Evolutionary conservation across 768 basidiomycete genomes (phyloP).

Genomic region (Mycena filopes): DNA sequence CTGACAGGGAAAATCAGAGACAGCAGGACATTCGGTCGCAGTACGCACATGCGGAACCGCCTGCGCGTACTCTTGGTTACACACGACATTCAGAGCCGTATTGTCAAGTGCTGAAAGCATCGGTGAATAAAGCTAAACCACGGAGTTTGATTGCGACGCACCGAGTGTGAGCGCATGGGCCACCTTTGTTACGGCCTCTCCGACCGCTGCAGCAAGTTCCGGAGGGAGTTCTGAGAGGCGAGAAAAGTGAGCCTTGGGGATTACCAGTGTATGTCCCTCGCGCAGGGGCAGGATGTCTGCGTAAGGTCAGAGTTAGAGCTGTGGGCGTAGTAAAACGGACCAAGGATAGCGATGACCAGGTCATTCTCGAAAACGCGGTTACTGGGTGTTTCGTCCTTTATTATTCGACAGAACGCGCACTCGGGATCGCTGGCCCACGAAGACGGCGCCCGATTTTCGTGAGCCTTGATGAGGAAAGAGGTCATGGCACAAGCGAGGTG

Average conservation of each 20-base stretch:
- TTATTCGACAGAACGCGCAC: slow-evolving; percentile 76
- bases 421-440: slow-evolving; percentile 53
- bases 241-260: slow-evolving; percentile 73
- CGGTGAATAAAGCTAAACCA: background rate
- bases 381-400: slow-evolving; percentile 58
- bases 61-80: slow-evolving; percentile 86
- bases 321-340: slow-evolving; percentile 43
- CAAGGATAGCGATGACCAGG: slow-evolving; percentile 71
- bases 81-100: slow-evolving; percentile 78
- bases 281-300: slow-evolving; percentile 76
- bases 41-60: slow-evolving; percentile 76
- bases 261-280: slow-evolving; percentile 73
- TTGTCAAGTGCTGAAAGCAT: slow-evolving; percentile 62
- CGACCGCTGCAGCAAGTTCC: slow-evolving; percentile 67
- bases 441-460: slow-evolving; percentile 57
- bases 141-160: slow-evolving; percentile 37
- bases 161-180: slow-evolving; percentile 73
- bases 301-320: background rate
- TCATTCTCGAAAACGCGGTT: slow-evolving; percentile 70
- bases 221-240: slow-evolving; percentile 73
- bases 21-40: background rate
- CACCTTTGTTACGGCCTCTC: slow-evolving; percentile 68
- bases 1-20: slow-evolving; percentile 42
- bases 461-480: slow-evolving; percentile 77
- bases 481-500: slow-evolving; percentile 62